Evolutionary conservation across 192 early-diverging fungal genomes (phyloP), one percentile per base, ranked within the genome.

Genomic region (Coemansia reversa): DNA sequence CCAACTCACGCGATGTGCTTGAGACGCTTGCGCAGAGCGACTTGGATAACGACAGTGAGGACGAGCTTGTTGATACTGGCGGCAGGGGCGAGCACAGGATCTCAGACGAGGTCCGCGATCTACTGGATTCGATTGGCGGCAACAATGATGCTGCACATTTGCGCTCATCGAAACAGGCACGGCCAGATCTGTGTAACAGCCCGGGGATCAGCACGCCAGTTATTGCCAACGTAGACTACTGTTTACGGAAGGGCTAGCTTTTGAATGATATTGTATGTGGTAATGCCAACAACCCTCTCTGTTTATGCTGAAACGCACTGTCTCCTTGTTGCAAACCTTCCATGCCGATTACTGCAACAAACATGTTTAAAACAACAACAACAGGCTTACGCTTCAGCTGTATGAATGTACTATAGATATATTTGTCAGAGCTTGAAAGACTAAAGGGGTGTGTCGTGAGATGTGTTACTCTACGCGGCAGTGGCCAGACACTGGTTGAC

Each of bases 401-500:
- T 35, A 35, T 35, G 1, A 11, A 11, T 11, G 0, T 35, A 35
- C 11, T 35, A 11, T 4, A 35, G 16, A 16, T 16, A 16, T 9
- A 16, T 14, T 45, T 6, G 35, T 3, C 27, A 27, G 2, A 27
- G 27, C 3, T 27, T 27, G 27, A 27, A 27, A 27, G 27, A 27
- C 27, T 27, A 27, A 14, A 45, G 12, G 12, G 39, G 3, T 0
- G 16, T 45, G 39, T 45, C 39, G 0, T 16, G 16, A 16, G 12
- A 14, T 45, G 12, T 14, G 9, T 12, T 45, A 5, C 19, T 0
- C 60, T 69, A 80, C 3, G 62, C 72, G 1, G 79, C 79, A 2
- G 79, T 89, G 7, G 90, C 85, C 47, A 93, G 67, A 62, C 92
- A 92, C 81, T 96, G 93, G 67, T 97, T 96, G 32, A 97, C 94